These are phyloP conservation scores for Metarhizium rileyi DNA, from an alignment of 2,329 filamentous ascomycete genomes.

Conservation along the genomic window DNA sequence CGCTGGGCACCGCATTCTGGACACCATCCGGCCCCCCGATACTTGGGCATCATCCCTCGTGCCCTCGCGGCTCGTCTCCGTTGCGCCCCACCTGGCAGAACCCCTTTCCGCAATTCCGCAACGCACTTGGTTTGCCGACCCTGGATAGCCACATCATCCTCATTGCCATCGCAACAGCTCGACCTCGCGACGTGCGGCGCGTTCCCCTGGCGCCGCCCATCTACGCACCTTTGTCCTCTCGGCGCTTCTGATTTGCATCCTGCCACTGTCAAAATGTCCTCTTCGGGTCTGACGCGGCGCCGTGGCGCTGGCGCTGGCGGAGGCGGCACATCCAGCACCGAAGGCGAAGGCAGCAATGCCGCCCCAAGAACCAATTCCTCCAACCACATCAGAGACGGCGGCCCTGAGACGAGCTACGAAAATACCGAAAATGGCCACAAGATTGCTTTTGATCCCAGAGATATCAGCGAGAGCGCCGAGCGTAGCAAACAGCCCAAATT, in stretches of 20 bases:
- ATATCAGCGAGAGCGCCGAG: constrained; percentile 95
- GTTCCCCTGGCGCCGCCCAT: constrained; percentile 5
- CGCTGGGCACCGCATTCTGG: background rate
- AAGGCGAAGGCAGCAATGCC: constrained; percentile 46
- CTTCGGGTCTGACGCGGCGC: constrained; percentile 52
- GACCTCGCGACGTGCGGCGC: constrained; percentile 7
- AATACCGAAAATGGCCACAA: constrained; percentile 93
- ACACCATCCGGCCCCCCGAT: background rate
- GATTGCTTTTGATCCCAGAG: constrained; percentile 93
- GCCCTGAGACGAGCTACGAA: constrained; percentile 76
- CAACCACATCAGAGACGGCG: constrained; percentile 42
- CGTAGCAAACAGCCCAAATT: constrained; percentile 96
- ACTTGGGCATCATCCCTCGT: background rate
- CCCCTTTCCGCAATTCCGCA: background rate
- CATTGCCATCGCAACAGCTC: background rate
- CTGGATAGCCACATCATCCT: background rate
- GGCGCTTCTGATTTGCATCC: background rate
- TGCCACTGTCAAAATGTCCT: constrained; percentile 19
- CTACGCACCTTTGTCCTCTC: background rate
- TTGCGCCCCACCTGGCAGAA: constrained; percentile 4
- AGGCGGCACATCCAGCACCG: constrained; percentile 45
- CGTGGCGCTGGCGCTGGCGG: constrained; percentile 57
- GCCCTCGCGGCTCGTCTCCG: background rate
- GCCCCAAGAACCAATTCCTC: constrained; percentile 50
- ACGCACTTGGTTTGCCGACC: background rate